phyloP scores from a whole-genome alignment of 768 basidiomycete genomes.

The Candolleomyces efflorescens region DNA sequence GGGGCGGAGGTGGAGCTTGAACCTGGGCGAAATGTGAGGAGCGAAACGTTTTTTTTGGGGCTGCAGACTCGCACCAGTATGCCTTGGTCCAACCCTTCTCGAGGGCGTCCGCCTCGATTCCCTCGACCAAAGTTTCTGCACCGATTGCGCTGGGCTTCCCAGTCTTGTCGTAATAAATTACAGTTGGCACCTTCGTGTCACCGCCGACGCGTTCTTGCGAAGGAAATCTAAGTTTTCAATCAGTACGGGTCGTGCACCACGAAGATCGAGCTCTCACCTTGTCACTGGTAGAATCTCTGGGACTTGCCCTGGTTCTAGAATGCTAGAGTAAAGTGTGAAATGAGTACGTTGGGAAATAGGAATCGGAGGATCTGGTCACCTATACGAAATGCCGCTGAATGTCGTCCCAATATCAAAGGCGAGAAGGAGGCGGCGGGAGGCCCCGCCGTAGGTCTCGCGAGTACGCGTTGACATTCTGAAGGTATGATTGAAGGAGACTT shows the following conservation, averaged over 20 bases:
- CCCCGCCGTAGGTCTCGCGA: slow-evolving; percentile 31
- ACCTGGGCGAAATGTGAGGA: slow-evolving; percentile 9
- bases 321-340: slow-evolving; percentile 14
- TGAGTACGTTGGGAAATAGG: not conserved
- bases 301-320: slow-evolving; percentile 28
- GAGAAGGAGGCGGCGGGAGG: slow-evolving; percentile 35
- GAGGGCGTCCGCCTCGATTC: not conserved
- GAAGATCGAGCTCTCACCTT: slow-evolving; percentile 19
- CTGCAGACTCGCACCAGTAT: slow-evolving; percentile 17
- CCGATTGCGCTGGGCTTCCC: slow-evolving; percentile 1
- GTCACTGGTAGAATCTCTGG: slow-evolving; percentile 36
- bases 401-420: slow-evolving; percentile 49
- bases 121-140: slow-evolving; percentile 5
- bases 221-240: slow-evolving; percentile 8
- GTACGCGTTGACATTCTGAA: not conserved
- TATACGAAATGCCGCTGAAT: slow-evolving; percentile 44
- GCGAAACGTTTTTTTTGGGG: not conserved
- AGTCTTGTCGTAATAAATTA: slow-evolving; percentile 26
- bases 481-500: too few relatives aligned
- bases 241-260: too few relatives aligned
- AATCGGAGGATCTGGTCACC: slow-evolving; percentile 6
- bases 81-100: slow-evolving; percentile 8
- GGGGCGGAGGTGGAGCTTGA: slow-evolving; percentile 27
- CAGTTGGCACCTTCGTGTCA: slow-evolving; percentile 29
- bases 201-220: slow-evolving; percentile 10